A percentile compares a stretch with the other conserved stretches of the same genome.
Evolutionary conservation across 192 early-diverging fungal genomes (phyloP).

Genomic region (Entomortierella chlamydospora): DNA sequence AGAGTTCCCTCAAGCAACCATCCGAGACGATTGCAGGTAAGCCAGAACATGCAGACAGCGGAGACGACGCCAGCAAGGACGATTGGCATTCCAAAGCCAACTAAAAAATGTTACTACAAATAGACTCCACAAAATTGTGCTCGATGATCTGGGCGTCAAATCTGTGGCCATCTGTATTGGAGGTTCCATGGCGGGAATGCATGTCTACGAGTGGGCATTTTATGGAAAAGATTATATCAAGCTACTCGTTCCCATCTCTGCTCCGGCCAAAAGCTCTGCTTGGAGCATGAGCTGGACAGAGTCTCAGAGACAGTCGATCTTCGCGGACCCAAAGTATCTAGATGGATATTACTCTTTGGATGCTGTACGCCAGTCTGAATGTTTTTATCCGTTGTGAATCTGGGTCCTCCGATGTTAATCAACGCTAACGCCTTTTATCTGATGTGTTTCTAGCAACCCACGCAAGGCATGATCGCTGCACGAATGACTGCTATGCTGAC

Average conservation of each 20-base stretch:
- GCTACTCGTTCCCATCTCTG: conserved; percentile 90
- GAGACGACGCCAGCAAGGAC: background rate
- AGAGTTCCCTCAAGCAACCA: conserved; percentile 86
- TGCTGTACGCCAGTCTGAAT: conserved; percentile 10
- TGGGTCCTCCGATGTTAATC: no score
- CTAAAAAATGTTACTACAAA: no score
- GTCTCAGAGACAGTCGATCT: conserved; percentile 96
- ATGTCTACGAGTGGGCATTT: conserved; percentile 92
- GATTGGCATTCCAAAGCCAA: no score
- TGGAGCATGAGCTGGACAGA: conserved; percentile 99
- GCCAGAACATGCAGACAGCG: background rate
- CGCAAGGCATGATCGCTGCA: conserved; percentile 85
- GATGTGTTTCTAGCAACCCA: conserved; percentile 68
- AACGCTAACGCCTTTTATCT: background rate
- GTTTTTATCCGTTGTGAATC: no score
- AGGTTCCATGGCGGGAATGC: conserved; percentile 98
- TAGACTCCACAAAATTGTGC: conserved; percentile 80
- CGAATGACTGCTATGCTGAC: conserved; percentile 97
- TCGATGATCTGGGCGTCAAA: conserved; percentile 86
- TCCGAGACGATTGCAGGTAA: conserved; percentile 91
- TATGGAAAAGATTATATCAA: conserved; percentile 86
- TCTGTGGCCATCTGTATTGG: conserved; percentile 91
- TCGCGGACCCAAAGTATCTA: conserved; percentile 84
- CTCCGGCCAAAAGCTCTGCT: conserved; percentile 91
- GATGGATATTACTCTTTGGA: conserved; percentile 47